Base-by-base conservation (phyloP, 495 filamentous ascomycete species). In the Aspergillus campestris region DNA sequence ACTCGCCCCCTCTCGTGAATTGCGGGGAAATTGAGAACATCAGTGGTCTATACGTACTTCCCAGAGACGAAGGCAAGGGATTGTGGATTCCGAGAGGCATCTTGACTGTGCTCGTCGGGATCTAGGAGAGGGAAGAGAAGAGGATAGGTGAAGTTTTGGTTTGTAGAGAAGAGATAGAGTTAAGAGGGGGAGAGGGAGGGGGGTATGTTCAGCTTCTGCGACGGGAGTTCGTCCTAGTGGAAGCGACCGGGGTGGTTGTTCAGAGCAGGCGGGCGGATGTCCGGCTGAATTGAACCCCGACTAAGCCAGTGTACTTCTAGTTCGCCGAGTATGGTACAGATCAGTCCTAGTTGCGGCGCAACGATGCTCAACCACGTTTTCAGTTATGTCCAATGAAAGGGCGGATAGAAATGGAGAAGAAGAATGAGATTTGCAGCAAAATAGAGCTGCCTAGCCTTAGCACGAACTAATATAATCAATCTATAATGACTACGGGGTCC, bases 21-120 rank as follows among this genome's bases (percentile, higher is more conserved):
- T 72, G 66, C 67, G 64, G 64, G 62, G 64, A 69, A 70, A 44
- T 32, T 53, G 48, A 40, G 48, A 48, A 27, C 38, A 43, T 31
- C 40, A 35, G 38, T 18, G 32, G 38, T 35, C 15, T 38, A 50
- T 15, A 72, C 78, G 42, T 68, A 82, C 80, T 83, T 56, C 62
- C 59, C 61, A 86, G 65, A 49, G 79, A 83, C 37, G 81, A 75
- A 44, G 82, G 82, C 49, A 86, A 66, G 39, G 81, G 81, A 58
- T 84, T 86, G 61, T 83, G 73, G 55, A 86, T 79, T 57, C 79
- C 80, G 52, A 83, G 65, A 61, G 69, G 69, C 74, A 78, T 78
- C 34, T 62, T 71, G 52, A 30, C 48, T 47, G 45, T 37, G 30
- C 48, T 50, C 51, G 47, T 39, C 38, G 52, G 48, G 42, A 35